Percentiles rank a stretch among this genome's conserved stretches.
Conservation (phyloP, 768 basidiomycete species). For the Russula lepida region DNA sequence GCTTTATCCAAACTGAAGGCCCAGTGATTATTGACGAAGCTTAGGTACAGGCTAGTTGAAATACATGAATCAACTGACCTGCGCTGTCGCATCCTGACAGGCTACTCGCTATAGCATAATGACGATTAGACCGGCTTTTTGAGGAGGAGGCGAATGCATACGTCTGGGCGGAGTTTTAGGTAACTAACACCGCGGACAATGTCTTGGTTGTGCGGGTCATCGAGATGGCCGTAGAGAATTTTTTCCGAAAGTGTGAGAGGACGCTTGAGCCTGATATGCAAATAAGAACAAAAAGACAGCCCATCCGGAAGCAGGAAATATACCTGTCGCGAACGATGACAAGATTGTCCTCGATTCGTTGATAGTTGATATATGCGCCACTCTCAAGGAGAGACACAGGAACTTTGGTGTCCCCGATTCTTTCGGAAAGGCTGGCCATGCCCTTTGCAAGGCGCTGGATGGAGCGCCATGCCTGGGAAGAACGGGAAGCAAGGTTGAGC, state of each 20-base stretch:
- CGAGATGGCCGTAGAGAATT: constrained; percentile 96
- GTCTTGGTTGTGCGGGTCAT: constrained; percentile 86
- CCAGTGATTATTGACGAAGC: background rate
- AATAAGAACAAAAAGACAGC: background rate
- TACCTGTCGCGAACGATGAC: constrained; percentile 78
- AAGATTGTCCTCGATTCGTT: constrained; percentile 97
- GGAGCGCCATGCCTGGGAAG: constrained; percentile 21
- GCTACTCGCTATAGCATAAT: constrained; percentile 57
- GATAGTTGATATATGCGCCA: constrained; percentile 84
- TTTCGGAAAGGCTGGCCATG: constrained; percentile 68
- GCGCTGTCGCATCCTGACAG: constrained; percentile 86
- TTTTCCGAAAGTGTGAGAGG: constrained; percentile 94
- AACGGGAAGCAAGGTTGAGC: constrained; percentile 20
- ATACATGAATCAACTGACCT: constrained; percentile 28
- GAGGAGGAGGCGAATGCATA: constrained; percentile 36
- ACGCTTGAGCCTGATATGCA: constrained; percentile 57
- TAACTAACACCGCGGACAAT: constrained; percentile 89
- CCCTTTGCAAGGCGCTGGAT: constrained; percentile 30
- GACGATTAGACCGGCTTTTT: constrained; percentile 9
- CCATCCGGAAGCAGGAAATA: background rate
- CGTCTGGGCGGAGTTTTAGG: constrained; percentile 96
- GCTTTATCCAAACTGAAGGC: background rate
- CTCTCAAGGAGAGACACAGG: constrained; percentile 82
- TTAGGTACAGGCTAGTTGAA: background rate
- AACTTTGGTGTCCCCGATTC: constrained; percentile 87